These are phyloP conservation scores for Microsporum ferrugineum DNA, from an alignment of 2,329 filamentous ascomycete genomes.

Conservation along the genomic window DNA sequence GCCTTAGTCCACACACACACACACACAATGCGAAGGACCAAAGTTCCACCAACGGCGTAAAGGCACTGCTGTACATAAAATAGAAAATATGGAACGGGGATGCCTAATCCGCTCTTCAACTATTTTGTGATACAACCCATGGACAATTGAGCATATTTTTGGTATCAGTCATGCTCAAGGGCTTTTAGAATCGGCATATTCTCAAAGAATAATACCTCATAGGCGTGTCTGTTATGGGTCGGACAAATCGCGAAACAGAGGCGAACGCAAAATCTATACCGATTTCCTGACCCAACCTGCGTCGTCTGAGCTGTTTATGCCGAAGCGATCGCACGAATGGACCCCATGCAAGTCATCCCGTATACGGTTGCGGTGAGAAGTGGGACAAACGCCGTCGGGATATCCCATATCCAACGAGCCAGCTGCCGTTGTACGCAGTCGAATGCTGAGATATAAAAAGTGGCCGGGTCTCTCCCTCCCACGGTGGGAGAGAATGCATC, in stretches of 20 bases:
- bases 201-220: not conserved
- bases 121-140: no score
- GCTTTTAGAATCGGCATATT: no score
- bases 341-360: not conserved
- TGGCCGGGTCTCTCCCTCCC: not conserved
- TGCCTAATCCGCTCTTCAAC: no score
- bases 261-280: not conserved
- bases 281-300: not conserved
- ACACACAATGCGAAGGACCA: no score
- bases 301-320: not conserved
- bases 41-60: no score
- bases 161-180: no score
- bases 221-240: not conserved
- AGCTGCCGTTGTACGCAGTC: not conserved
- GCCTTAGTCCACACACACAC: no score
- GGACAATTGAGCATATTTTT: no score
- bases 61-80: no score
- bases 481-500: not conserved
- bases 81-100: no score
- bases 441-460: not conserved
- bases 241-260: not conserved
- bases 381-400: not conserved
- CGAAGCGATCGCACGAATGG: not conserved
- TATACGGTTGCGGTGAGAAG: not conserved
- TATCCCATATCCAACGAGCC: not conserved